A percentile compares a stretch with the other conserved stretches of the same genome.
Evolutionary conservation across 139 green algal species (phyloP).

Genomic region (Coelastrella sp.): DNA sequence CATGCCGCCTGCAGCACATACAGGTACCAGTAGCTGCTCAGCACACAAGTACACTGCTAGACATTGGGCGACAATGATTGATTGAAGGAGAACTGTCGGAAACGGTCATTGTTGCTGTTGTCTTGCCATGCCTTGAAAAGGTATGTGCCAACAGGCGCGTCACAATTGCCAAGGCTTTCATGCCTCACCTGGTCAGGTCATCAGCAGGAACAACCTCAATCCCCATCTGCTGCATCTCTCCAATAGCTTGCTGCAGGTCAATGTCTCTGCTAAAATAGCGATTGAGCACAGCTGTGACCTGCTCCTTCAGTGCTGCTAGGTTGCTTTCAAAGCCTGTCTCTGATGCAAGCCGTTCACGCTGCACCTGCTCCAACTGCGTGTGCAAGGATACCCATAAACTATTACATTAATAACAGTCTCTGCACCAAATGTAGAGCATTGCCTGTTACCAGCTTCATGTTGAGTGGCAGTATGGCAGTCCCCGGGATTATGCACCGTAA

Average conservation of each 20-base stretch:
- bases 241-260: slow-evolving; percentile 29
- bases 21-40: neutral
- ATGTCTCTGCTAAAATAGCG: slow-evolving; percentile 17
- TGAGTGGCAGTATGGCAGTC: neutral
- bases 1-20: neutral
- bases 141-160: too few relatives aligned
- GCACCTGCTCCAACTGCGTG: slow-evolving; percentile 32
- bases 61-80: too few relatives aligned
- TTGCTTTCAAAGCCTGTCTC: neutral
- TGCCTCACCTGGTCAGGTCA: neutral
- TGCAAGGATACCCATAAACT: neutral
- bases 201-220: slow-evolving; percentile 31
- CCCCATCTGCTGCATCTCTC: slow-evolving; percentile 35
- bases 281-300: slow-evolving; percentile 38
- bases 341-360: slow-evolving; percentile 21
- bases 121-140: too few relatives aligned
- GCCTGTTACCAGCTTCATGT: neutral
- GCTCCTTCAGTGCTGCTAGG: slow-evolving; percentile 26
- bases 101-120: neutral
- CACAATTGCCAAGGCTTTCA: too few relatives aligned
- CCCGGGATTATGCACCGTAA: too few relatives aligned
- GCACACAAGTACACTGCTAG: too few relatives aligned
- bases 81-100: neutral
- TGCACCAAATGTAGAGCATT: neutral
- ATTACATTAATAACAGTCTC: neutral